Conservation (phyloP, 1,139 yeast species). For the Candida sp. region DNA sequence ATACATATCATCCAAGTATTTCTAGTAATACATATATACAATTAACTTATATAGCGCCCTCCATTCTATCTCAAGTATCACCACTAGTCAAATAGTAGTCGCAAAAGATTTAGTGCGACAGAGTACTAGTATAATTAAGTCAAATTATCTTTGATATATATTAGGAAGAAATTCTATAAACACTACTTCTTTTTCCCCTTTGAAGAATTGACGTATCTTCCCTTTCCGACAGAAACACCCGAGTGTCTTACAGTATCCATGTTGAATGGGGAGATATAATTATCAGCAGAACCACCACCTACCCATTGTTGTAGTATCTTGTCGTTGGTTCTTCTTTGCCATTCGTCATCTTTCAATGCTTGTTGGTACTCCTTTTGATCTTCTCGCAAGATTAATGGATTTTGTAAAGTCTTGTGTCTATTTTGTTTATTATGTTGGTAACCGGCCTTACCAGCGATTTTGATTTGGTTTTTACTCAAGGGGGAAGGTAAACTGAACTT, state of each 20-base stretch:
- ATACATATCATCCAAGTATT: too few relatives aligned
- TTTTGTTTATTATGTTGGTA: constrained; percentile 64
- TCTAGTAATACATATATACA: too few relatives aligned
- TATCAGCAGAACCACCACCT: constrained; percentile 94
- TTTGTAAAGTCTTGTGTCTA: constrained; percentile 49
- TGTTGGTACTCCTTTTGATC: constrained; percentile 93
- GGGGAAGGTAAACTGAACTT: constrained; percentile 74
- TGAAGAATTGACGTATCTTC: constrained; percentile 73
- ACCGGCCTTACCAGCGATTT: constrained; percentile 68
- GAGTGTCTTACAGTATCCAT: constrained; percentile 59
- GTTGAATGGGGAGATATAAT: constrained; percentile 84
- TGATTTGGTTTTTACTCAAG: constrained; percentile 59
- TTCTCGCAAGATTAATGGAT: constrained; percentile 68
- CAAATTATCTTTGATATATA: too few relatives aligned
- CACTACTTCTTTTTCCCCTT: constrained; percentile 32
- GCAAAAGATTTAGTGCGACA: too few relatives aligned
- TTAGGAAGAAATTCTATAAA: too few relatives aligned
- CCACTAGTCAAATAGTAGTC: too few relatives aligned
- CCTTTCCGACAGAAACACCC: constrained; percentile 79
- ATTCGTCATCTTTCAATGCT: constrained; percentile 82
- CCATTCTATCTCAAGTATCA: too few relatives aligned
- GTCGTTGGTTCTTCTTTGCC: constrained; percentile 86
- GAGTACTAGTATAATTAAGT: too few relatives aligned
- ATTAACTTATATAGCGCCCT: too few relatives aligned
- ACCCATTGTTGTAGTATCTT: constrained; percentile 84